Evolutionary conservation across 2,329 filamentous ascomycete species (phyloP).

Genomic region (Penicillium hordei): DNA sequence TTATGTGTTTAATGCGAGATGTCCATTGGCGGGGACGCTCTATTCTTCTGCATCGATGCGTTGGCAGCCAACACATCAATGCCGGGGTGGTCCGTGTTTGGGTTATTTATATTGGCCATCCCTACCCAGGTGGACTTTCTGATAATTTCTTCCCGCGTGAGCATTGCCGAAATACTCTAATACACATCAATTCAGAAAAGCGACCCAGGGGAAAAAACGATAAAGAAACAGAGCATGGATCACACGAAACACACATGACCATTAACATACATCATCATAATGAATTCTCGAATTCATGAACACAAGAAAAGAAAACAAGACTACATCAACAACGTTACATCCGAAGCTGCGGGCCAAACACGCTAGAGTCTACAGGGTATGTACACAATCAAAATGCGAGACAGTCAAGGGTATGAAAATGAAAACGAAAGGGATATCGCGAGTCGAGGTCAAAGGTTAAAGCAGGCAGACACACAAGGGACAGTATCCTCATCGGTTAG

Average conservation of each 20-base stretch:
- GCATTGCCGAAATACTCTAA: background rate
- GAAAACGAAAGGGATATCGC: constrained; percentile 12
- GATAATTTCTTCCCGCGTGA: background rate
- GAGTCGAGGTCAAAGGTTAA: constrained; percentile 1
- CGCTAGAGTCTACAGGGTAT: constrained; percentile 28
- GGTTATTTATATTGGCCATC: constrained; percentile 20
- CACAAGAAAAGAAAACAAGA: constrained; percentile 2
- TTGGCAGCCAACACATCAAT: constrained; percentile 25
- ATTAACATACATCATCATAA: constrained; percentile 10
- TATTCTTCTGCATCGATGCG: constrained; percentile 2
- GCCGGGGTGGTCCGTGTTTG: constrained; percentile 23
- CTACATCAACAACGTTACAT: constrained; percentile 52
- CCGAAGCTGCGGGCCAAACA: constrained; percentile 38
- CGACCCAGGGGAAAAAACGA: background rate
- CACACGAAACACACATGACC: constrained; percentile 3
- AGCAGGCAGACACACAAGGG: background rate
- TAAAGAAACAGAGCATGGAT: constrained; percentile 8
- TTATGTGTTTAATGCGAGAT: background rate
- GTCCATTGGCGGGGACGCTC: background rate
- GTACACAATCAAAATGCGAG: constrained; percentile 17
- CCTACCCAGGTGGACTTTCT: background rate
- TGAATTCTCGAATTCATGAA: background rate
- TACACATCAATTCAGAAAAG: background rate
- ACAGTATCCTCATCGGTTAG: constrained; percentile 61
- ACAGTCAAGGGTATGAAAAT: constrained; percentile 11